Base-by-base conservation (phyloP, 495 filamentous ascomycete genomes). In the Hypoxylon fragiforme region DNA sequence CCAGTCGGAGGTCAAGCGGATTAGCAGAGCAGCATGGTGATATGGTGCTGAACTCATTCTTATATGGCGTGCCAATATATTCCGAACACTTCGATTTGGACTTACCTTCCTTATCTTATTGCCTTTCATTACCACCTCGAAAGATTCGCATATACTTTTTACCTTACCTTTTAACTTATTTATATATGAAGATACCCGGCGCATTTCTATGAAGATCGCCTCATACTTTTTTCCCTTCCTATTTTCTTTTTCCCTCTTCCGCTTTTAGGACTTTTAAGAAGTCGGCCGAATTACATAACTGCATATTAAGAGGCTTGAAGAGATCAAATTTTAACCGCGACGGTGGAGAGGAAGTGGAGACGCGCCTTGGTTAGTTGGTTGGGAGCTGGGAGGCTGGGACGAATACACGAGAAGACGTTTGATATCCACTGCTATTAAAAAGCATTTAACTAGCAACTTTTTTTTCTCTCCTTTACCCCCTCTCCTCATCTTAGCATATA, bases 11-110 rank as follows among this genome's bases (percentile, higher is more conserved):
- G 36, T 58, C 7, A 57, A 18, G 5, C 46, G 66, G 24, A 64
- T 66, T 40, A 71, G 64, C 44, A 66, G 64, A 37, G 67, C 65
- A 30, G 70, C 67, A n/a, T 73, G 68, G 56, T 70, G 45, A 56
- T 14, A 26, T 26, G 18, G 35, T 8, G 38, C 24, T 21, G 19
- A 24, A 35, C 11, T 37, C 14, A 7, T 14, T 15, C 16, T 34
- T 7, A 12, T 13, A 34, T 18, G 3, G 12, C 14, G 32, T 26
- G n/a, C n/a, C 26, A 24, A n/a, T n/a, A n/a, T n/a, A n/a, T n/a
- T n/a, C n/a, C n/a, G n/a, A n/a, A n/a, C n/a, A n/a, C n/a, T n/a
- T n/a, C n/a, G n/a, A n/a, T n/a, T n/a, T n/a, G n/a, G n/a, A n/a
- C n/a, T n/a, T n/a, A n/a, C n/a, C n/a, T n/a, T n/a, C n/a, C 42